Base-by-base conservation (phyloP, 2,329 filamentous ascomycete genomes). In the Talaromyces marneffei region DNA sequence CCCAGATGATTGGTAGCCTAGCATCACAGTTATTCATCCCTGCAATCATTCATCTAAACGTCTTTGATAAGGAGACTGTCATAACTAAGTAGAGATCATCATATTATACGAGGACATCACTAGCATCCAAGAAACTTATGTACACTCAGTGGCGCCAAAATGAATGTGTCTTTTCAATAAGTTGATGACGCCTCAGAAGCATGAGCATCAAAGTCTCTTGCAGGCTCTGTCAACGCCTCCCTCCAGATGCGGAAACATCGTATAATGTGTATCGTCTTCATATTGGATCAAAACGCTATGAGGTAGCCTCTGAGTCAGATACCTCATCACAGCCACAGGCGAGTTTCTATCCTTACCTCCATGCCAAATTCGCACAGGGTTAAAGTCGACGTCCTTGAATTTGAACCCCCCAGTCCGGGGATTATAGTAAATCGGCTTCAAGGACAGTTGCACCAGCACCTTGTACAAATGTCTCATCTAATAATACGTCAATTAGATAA, bases 291-390 rank as follows among this genome's bases (percentile, higher is more conserved):
- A 62, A 2, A 63, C 63, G 4, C 67, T 66, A 35, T 77, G 66
- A 2, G 73, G 74, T 31, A 80, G 53, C 12, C 66, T 65, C 27
- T 74, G 66, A 0, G 73, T 72, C 68, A 78, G 70, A 56, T 73
- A 76, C n/a, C 73, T 68, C 4, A 75, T 68, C 29, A 77, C 67
- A n/a, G 65, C 61, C 3, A 75, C 63, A 31, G 40, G 73, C 3
- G 62, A 69, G 63, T 66, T 77, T 33, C 20, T 69, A 62, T 65
- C 71, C 53, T 60, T 71, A 27, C 48, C 70, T 56, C 63, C 71
- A 63, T 72, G 69, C 68, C 69, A 72, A n/a, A 73, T 67, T 18
- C 62, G 60, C 12, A 73, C 60, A 20, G 65, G 64, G 40, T 67
- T 59, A 39, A 67, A 72, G 6, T 54, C 58, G 1, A 70, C 65